A percentile compares a stretch with the other conserved stretches of the same genome.
Conservation (phyloP, 805 yeast species). For the Grigorovia jiainica region DNA sequence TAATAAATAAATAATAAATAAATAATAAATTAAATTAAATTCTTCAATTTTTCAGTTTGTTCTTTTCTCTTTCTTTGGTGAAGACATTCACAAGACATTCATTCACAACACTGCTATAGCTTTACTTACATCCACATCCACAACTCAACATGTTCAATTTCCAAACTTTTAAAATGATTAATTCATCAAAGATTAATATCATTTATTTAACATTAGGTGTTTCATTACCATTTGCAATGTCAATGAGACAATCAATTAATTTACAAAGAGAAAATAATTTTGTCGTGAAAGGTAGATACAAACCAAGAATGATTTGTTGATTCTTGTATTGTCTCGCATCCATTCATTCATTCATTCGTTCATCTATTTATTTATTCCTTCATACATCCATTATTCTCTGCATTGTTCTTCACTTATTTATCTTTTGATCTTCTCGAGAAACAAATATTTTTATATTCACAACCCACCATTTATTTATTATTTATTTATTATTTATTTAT, state of each 20-base stretch:
- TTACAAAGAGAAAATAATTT: not conserved
- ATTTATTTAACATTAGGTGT: constrained; percentile 1
- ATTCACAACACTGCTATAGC: no score
- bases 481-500: not conserved
- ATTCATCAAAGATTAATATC: not conserved
- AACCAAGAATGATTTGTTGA: constrained; percentile 4
- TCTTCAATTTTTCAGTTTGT: no score
- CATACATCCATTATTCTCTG: no score
- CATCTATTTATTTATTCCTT: not conserved
- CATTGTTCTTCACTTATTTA: no score
- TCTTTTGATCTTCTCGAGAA: no score
- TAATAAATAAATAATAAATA: no score
- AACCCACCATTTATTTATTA: not conserved
- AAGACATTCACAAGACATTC: no score
- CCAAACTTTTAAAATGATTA: not conserved
- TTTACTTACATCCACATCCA: no score
- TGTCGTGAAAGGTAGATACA: not conserved
- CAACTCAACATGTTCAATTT: not conserved
- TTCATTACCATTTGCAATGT: constrained; percentile 4
- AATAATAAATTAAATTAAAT: no score
- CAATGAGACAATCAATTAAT: constrained; percentile 2
- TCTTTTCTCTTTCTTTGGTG: no score
- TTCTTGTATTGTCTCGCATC: not conserved
- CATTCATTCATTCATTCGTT: not conserved
- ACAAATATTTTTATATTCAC: no score